phyloP scores from a whole-genome alignment of 345 rosid genomes.

The Isatis tinctoria region DNA sequence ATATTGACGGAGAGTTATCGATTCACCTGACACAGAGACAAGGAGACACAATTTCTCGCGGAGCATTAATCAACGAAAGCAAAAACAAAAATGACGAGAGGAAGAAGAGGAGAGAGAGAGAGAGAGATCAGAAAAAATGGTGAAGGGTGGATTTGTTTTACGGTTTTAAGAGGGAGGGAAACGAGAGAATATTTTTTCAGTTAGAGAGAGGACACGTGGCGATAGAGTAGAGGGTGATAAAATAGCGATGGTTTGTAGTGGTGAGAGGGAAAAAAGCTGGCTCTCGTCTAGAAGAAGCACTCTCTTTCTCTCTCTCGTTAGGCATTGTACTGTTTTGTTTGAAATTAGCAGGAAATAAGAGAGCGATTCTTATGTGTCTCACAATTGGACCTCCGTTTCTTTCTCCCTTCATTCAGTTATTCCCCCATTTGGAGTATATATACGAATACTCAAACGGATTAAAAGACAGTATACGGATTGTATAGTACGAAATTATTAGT shows the following conservation, averaged over 20 bases:
- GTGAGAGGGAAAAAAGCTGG: neutral
- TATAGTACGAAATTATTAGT: too few species aligned
- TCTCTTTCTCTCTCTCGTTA: neutral
- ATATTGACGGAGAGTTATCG: neutral
- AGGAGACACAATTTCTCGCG: neutral
- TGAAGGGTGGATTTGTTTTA: neutral
- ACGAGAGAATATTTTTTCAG: slow-evolving; percentile 20
- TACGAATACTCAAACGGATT: too few species aligned
- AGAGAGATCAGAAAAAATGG: slow-evolving; percentile 4
- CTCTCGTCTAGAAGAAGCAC: neutral
- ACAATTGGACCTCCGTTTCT: slow-evolving; percentile 19
- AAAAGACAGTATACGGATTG: too few species aligned
- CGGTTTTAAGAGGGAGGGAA: slow-evolving; percentile 32
- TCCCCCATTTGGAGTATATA: too few species aligned
- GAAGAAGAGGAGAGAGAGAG: neutral
- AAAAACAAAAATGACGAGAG: neutral
- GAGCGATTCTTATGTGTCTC: slow-evolving; percentile 9
- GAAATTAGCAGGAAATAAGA: too few species aligned
- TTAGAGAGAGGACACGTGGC: slow-evolving; percentile 24
- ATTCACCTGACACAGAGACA: slow-evolving; percentile 28
- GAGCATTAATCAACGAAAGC: slow-evolving; percentile 16
- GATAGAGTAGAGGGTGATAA: neutral
- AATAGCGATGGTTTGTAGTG: neutral
- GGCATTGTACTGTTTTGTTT: neutral
- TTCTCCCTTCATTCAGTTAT: neutral